Conservation (phyloP, 495 filamentous ascomycete genomes). For the Glutinoglossum americanum region DNA sequence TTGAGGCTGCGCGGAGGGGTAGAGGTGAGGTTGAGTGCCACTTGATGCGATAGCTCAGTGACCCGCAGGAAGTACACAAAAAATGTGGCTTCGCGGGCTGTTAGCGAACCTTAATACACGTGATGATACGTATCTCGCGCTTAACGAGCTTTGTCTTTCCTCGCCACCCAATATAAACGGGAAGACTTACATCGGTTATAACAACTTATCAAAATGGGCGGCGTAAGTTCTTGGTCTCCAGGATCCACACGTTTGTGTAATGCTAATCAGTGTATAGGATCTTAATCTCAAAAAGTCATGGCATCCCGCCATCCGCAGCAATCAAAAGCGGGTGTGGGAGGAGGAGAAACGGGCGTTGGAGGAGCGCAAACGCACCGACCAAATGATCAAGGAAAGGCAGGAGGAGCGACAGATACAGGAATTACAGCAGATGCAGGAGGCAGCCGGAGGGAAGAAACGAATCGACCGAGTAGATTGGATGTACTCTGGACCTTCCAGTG, state of each 20-base stretch:
- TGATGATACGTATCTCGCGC: neutral
- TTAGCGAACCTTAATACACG: neutral
- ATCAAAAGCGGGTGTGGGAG: conserved; percentile 65
- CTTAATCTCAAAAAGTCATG: conserved; percentile 96
- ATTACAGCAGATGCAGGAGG: conserved; percentile 73
- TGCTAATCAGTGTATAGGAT: conserved; percentile 21
- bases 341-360: conserved; percentile 86
- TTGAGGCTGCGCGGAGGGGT: neutral
- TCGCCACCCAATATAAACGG: neutral
- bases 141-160: neutral
- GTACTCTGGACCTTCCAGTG: conserved; percentile 73
- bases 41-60: neutral
- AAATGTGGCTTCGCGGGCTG: no score
- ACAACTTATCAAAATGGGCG: conserved; percentile 16
- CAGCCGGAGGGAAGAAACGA: conserved; percentile 56
- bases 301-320: conserved; percentile 67
- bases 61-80: no score
- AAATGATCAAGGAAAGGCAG: conserved; percentile 72
- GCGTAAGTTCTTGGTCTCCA: conserved; percentile 11
- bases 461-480: conserved; percentile 87
- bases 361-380: conserved; percentile 77
- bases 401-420: conserved; percentile 89
- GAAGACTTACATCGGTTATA: neutral
- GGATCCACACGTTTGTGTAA: neutral
- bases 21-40: neutral